Evolutionary conservation across 495 filamentous ascomycete genomes (phyloP).

Genomic region (Xylaria castorea): DNA sequence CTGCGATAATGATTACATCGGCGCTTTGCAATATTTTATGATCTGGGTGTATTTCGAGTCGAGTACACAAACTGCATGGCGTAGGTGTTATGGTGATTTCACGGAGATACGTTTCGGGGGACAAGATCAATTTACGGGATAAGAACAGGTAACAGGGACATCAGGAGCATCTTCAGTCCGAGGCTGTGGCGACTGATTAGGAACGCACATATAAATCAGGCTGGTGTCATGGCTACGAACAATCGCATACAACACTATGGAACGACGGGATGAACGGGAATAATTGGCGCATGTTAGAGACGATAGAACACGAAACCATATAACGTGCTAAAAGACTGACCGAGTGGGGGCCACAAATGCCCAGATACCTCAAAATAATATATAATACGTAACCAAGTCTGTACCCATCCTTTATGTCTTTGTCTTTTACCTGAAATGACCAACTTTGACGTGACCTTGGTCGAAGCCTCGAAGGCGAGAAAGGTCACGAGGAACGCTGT

Average conservation of each 20-base stretch:
- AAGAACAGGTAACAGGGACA: conserved; percentile 5
- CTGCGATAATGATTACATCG: conserved; percentile 1
- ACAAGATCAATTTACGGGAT: no score
- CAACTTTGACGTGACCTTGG: not conserved
- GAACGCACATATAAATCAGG: not conserved
- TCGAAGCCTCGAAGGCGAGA: not conserved
- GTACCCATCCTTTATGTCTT: not conserved
- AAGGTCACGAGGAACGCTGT: conserved; percentile 22
- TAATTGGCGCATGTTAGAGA: conserved; percentile 4
- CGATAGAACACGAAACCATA: conserved; percentile 17
- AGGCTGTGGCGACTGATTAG: not conserved
- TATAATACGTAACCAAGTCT: conserved; percentile 12
- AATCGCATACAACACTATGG: not conserved
- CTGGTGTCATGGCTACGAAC: not conserved
- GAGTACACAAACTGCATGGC: not conserved
- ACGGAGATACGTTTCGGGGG: not conserved
- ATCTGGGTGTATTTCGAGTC: conserved; percentile 8
- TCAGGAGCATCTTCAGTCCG: not conserved
- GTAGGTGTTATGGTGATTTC: conserved; percentile 14
- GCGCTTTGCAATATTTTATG: conserved; percentile 14
- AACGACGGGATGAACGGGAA: not conserved
- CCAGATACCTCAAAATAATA: not conserved
- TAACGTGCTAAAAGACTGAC: not conserved
- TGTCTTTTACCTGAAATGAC: conserved; percentile 14
- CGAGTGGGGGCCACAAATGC: not conserved